phyloP scores from a whole-genome alignment of 257 asterid genomes.

The Capsicum chinense region DNA sequence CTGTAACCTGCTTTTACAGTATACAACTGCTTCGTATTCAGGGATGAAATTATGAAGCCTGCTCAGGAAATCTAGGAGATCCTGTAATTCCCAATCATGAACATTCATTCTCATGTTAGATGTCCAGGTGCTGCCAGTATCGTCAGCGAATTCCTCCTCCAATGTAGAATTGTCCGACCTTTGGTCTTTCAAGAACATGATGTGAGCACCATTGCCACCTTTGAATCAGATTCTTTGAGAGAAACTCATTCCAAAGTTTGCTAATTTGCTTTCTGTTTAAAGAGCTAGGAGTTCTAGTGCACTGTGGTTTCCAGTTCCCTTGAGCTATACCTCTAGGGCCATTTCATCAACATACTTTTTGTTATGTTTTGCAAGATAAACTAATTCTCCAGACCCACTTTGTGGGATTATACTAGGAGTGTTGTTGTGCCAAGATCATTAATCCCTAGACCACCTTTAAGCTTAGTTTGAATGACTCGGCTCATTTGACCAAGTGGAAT shows the following conservation, averaged over 20 bases:
- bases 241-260: neutral
- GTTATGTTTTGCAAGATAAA: constrained; percentile 3
- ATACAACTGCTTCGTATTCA: neutral
- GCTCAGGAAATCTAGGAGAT: neutral
- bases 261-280: neutral
- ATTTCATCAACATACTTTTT: neutral
- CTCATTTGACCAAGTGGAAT: neutral
- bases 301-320: neutral
- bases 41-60: constrained; percentile 15
- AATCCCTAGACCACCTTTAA: neutral
- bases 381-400: neutral
- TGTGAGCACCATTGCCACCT: neutral
- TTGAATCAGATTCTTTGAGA: neutral
- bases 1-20: neutral
- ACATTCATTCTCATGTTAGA: neutral
- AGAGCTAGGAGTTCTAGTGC: constrained; percentile 8
- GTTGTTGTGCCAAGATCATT: too few species aligned
- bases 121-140: neutral
- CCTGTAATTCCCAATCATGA: neutral
- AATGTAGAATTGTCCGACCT: constrained; percentile 1
- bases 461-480: neutral
- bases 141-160: neutral
- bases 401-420: too few species aligned
- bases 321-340: neutral
- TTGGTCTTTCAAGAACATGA: neutral